Base-by-base conservation (phyloP, 1,284 basidiomycete species). In the Ustilago esculenta region DNA sequence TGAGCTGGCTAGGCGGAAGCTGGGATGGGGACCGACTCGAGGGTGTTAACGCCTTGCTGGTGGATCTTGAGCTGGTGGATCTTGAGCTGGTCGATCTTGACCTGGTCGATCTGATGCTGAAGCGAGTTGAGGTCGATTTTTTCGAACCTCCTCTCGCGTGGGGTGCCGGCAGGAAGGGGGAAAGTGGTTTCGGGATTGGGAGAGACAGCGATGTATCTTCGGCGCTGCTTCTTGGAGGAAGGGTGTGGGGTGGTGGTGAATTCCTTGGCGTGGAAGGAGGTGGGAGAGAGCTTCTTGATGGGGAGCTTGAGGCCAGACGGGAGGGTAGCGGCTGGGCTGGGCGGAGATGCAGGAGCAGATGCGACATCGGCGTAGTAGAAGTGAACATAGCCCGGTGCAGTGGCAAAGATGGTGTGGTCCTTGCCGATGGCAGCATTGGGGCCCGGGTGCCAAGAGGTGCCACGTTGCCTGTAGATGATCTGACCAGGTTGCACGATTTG, bases 331-430 rank as follows among this genome's bases (percentile, higher is more conserved):
- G 58, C 34, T 24, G 42, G 37, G 5, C 6, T 37, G 20, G 36
- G 18, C 5, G 54, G 12, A 15, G 55, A 27, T 29, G 54, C 29
- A 17, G 51, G 23, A 7, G 45, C 9, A 7, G 54, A 30, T 12
- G 55, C 34, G 1, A 42, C 41, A 15, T 67, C 40, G 27, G 72
- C 65, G 32, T 75, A 73, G 74, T 73, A 81, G 65, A 76, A 81
- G 34, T 72, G 72, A n/a, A 81, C 79, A 36, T 69, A 80, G 33
- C 80, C 80, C 0, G 79, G 71, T 18, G 67, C 67, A 6, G 69
- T 74, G 12, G 80, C 79, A 55, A 75, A 81, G 49, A 81, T 69
- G 41, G 80, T 81, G 66, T 81, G 80, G 37, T 81, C 80, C 44
- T 67, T 68, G 54, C 80, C 80, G 42, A 81, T 80, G 17, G 47